Conservation (phyloP, 805 yeast genomes). For the Metschnikowia lachancei region DNA sequence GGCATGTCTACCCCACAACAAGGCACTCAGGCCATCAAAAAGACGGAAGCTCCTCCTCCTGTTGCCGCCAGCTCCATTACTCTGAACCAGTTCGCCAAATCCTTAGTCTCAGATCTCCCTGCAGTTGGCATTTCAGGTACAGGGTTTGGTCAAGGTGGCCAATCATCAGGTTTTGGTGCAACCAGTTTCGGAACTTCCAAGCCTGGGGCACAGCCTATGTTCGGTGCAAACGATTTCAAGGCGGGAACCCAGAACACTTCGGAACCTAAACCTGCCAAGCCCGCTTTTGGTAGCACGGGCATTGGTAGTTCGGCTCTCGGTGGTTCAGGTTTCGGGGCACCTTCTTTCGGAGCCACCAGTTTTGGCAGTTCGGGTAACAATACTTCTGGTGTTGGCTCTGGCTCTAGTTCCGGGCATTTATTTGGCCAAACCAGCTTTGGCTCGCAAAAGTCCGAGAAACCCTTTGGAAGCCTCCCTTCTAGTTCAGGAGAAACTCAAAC, state of each 20-base stretch:
- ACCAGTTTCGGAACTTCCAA: slow-evolving; percentile 16
- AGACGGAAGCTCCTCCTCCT: background rate
- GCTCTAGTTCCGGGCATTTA: slow-evolving; percentile 1
- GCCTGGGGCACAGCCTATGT: slow-evolving; percentile 1
- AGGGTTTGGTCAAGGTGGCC: background rate
- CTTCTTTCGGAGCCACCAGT: no score
- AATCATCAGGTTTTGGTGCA: slow-evolving; percentile 10
- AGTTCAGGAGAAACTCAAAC: background rate
- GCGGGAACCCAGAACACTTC: background rate
- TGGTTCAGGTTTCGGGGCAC: background rate
- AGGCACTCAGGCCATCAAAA: background rate
- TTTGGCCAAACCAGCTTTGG: slow-evolving; percentile 11
- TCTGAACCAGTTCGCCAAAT: slow-evolving; percentile 6
- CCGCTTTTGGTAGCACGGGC: slow-evolving; percentile 12
- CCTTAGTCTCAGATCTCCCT: background rate
- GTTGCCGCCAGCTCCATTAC: slow-evolving; percentile 1
- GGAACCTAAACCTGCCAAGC: slow-evolving; percentile 1
- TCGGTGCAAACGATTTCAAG: slow-evolving; percentile 8
- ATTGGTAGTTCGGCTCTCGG: slow-evolving; percentile 3
- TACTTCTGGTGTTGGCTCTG: background rate
- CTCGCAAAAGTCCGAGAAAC: slow-evolving; percentile 2
- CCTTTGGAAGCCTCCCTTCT: slow-evolving; percentile 1
- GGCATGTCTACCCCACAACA: background rate
- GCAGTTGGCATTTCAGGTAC: background rate
- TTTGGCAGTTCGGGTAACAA: background rate